Percentiles rank a stretch among this genome's conserved stretches.
These are phyloP conservation scores for Alopecurus myosuroides DNA, from an alignment of 176 grass and related monocot species.

Conservation along the genomic window DNA sequence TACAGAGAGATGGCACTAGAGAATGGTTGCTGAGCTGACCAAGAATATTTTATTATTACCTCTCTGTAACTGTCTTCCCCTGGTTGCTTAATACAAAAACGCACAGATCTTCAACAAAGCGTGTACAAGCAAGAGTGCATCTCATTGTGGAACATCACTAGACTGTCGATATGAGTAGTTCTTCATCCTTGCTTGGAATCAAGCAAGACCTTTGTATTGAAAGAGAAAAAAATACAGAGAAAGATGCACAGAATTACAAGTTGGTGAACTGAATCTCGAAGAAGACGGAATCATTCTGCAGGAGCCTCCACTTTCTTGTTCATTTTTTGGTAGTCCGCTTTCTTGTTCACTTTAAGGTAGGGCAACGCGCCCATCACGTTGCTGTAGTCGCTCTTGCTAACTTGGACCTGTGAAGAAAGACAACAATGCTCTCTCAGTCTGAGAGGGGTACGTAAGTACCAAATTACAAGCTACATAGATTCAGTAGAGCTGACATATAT, in stretches of 20 bases:
- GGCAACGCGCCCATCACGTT: constrained; percentile 73
- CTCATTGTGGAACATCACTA: constrained; percentile 7
- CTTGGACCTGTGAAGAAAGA: constrained; percentile 57
- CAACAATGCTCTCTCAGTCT: constrained; percentile 23
- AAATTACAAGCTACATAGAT: background rate
- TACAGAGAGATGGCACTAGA: no score
- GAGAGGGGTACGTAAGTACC: background rate
- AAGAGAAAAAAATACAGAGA: background rate
- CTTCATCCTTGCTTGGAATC: constrained; percentile 5
- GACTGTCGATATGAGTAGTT: background rate
- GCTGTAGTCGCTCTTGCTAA: constrained; percentile 79
- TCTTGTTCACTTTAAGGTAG: constrained; percentile 91
- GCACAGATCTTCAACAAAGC: background rate
- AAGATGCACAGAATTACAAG: constrained; percentile 53
- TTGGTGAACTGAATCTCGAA: background rate
- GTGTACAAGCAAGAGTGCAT: background rate
- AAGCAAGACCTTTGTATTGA: background rate
- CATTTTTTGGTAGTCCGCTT: constrained; percentile 58
- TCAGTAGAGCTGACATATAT: background rate
- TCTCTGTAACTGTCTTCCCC: no score
- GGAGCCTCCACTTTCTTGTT: constrained; percentile 56
- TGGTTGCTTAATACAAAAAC: no score
- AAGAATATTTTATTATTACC: no score
- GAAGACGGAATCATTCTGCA: background rate
- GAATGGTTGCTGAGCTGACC: no score